Conservation (phyloP, 176 grass and related monocot genomes). For the Zea luxurians region DNA sequence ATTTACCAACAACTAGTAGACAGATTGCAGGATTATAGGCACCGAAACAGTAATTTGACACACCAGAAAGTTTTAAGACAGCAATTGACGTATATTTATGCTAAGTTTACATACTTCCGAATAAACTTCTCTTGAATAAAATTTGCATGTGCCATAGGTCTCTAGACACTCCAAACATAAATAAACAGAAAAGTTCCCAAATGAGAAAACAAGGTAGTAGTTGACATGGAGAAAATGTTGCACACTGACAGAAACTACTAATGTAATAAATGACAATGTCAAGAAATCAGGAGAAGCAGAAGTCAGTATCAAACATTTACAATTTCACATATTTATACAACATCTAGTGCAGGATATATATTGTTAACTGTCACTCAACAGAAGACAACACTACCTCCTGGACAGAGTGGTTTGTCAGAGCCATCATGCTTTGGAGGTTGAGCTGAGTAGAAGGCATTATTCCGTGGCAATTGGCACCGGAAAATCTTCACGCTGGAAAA, state of each 20-base stretch:
- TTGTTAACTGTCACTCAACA: not conserved
- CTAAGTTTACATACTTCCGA: constrained; percentile 8
- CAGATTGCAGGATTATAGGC: not conserved
- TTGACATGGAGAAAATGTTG: constrained; percentile 11
- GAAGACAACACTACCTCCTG: constrained; percentile 60
- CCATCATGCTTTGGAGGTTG: constrained; percentile 55
- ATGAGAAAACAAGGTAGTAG: constrained; percentile 11
- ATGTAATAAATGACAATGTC: not conserved
- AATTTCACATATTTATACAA: not conserved
- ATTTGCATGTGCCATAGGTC: not conserved
- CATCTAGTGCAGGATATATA: not conserved
- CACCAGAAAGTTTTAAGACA: not conserved
- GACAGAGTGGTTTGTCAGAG: constrained; percentile 59
- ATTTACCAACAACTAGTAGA: constrained; percentile 26
- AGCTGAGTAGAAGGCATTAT: constrained; percentile 72
- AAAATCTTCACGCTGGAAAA: constrained; percentile 79
- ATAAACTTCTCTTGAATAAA: constrained; percentile 13
- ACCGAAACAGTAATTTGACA: not conserved
- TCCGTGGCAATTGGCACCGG: constrained; percentile 74
- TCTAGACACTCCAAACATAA: not conserved
- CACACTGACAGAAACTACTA: constrained; percentile 3
- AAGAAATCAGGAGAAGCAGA: constrained; percentile 22
- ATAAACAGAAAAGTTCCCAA: not conserved
- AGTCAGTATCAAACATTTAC: not conserved
- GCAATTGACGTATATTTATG: not conserved